Evolutionary conservation across 371 early-diverging fungal genomes (phyloP).

Genomic region (Pancytospora philotis): DNA sequence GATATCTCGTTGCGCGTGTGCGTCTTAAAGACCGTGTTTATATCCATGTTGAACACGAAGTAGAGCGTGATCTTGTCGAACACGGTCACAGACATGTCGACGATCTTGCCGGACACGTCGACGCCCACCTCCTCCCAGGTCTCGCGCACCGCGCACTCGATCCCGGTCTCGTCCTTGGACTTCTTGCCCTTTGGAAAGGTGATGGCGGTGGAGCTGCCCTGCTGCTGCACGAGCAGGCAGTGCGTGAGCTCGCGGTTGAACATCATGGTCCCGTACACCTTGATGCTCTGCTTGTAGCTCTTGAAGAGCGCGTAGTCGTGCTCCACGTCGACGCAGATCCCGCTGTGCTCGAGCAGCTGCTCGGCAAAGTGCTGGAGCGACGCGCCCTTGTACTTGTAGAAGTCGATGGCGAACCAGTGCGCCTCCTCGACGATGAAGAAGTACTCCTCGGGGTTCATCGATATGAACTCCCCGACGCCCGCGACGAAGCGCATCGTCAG

Average conservation of each 20-base stretch:
- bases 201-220: slow-evolving; percentile 73
- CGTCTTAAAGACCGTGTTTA: slow-evolving; percentile 70
- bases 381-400: slow-evolving; percentile 68
- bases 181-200: slow-evolving; percentile 98
- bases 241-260: slow-evolving; percentile 72
- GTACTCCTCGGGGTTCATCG: slow-evolving; percentile 65
- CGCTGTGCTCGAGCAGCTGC: slow-evolving; percentile 44
- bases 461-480: slow-evolving; percentile 3
- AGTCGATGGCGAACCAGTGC: slow-evolving; percentile 98
- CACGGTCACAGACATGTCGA: slow-evolving; percentile 28
- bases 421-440: slow-evolving; percentile 97
- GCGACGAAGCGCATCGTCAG: slow-evolving; percentile 4
- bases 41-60: slow-evolving; percentile 74
- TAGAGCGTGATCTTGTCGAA: slow-evolving; percentile 74
- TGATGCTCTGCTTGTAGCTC: slow-evolving; percentile 85
- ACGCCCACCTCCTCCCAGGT: slow-evolving; percentile 88
- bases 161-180: slow-evolving; percentile 78
- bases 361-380: slow-evolving; percentile 56
- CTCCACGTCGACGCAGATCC: slow-evolving; percentile 63
- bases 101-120: slow-evolving; percentile 67
- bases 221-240: slow-evolving; percentile 72
- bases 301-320: slow-evolving; percentile 77
- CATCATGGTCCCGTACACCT: slow-evolving; percentile 95
- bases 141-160: slow-evolving; percentile 83
- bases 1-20: slow-evolving; percentile 85